Conservation (phyloP, 768 basidiomycete species). For the Podaxis mareebaensis region DNA sequence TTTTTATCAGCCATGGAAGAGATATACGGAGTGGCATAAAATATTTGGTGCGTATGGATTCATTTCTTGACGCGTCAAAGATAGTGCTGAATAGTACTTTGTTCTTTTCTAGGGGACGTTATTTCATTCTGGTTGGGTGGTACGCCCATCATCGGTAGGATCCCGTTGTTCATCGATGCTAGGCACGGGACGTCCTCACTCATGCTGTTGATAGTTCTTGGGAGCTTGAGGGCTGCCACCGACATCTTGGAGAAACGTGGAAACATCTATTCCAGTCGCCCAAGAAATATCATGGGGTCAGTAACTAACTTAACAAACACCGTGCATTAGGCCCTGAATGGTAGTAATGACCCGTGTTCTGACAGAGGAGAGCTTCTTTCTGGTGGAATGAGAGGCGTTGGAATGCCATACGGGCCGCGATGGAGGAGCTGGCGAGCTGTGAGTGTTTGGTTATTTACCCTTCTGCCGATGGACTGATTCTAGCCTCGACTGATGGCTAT, state of each 20-base stretch:
- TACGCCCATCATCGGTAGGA: constrained; percentile 24
- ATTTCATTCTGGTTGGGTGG: constrained; percentile 23
- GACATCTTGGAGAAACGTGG: constrained; percentile 34
- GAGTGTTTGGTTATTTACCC: constrained; percentile 5
- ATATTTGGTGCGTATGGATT: constrained; percentile 18
- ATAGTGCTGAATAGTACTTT: background rate
- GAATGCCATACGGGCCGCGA: constrained; percentile 31
- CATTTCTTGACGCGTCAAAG: background rate
- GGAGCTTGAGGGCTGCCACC: constrained; percentile 29
- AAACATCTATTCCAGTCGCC: constrained; percentile 35
- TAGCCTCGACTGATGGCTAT: constrained; percentile 4
- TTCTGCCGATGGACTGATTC: constrained; percentile 10
- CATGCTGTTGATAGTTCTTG: constrained; percentile 22
- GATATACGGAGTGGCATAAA: constrained; percentile 22
- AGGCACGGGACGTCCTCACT: background rate
- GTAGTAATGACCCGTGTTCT: background rate
- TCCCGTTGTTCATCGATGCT: background rate
- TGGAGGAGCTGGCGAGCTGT: constrained; percentile 37
- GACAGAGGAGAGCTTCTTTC: constrained; percentile 31
- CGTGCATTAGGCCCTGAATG: background rate
- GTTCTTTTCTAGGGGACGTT: constrained; percentile 18
- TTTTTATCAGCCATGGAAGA: constrained; percentile 20
- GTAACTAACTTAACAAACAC: background rate
- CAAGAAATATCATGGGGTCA: constrained; percentile 32
- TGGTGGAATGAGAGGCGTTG: constrained; percentile 32